Conservation (phyloP, 2,329 filamentous ascomycete genomes). For the Ophiostoma pallidulum region DNA sequence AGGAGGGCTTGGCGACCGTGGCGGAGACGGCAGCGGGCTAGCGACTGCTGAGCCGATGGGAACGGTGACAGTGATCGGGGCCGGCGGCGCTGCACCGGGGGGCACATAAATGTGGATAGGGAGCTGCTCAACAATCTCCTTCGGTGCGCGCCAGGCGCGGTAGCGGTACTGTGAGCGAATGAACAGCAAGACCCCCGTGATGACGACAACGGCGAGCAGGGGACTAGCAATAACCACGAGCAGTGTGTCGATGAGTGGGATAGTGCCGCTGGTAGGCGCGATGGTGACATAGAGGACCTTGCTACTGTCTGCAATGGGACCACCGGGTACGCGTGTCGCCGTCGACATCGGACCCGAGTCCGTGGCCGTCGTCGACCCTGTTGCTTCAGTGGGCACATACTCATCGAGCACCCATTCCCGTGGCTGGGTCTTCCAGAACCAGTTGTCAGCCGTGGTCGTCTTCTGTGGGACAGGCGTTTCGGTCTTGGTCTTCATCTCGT, state of each 20-base stretch:
- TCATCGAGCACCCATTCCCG: constrained; percentile 17
- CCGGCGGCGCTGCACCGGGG: constrained; percentile 33
- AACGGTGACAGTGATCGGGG: not conserved
- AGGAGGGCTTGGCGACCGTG: constrained; percentile 49
- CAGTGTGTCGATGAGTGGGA: constrained; percentile 90
- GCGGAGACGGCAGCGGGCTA: constrained; percentile 38
- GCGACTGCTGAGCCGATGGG: constrained; percentile 2
- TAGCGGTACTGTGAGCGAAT: constrained; percentile 81
- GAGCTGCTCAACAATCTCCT: constrained; percentile 88
- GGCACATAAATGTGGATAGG: constrained; percentile 94
- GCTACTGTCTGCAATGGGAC: not conserved
- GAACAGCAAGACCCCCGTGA: constrained; percentile 82
- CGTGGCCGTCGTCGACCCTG: not conserved
- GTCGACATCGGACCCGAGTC: not conserved
- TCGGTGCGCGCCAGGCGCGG: constrained; percentile 91
- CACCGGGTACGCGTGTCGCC: not conserved
- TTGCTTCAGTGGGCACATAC: constrained; percentile 5
- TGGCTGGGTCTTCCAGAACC: constrained; percentile 12
- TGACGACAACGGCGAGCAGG: constrained; percentile 79
- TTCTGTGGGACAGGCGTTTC: not conserved
- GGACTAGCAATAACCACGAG: constrained; percentile 95
- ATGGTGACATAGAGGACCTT: constrained; percentile 83
- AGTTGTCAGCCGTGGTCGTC: not conserved
- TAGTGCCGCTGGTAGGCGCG: constrained; percentile 79
- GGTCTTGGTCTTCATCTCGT: constrained; percentile 1